Evolutionary conservation across 2,329 filamentous ascomycete genomes (phyloP), one percentile per base, ranked within the genome.

Genomic region (Penicillium frequentans): DNA sequence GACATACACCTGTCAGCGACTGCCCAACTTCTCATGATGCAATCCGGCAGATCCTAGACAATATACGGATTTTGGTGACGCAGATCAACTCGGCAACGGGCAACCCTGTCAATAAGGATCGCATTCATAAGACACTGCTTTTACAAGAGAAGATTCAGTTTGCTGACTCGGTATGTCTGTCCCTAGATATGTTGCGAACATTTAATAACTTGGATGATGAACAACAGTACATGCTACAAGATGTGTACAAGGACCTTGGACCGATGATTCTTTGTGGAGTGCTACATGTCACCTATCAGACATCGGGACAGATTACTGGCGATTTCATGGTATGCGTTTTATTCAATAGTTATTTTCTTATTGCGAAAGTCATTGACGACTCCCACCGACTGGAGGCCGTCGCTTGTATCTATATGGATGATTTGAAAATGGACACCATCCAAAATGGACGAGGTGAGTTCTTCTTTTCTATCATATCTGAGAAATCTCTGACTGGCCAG

Each of bases 21-120:
- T 96, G 92, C 67, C 91, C 92, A 0, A 86, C 86, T 59, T 89
- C 91, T 1, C 90, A 96, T 73, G 86, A 89, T 70, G 88, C 91
- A 52, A 85, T 98, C 19, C 87, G 91, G 58, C 88, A 86, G 61
- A 83, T 90, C 0, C 79, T 96, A 31, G 83, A 86, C 52, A 82
- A 86, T 49, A 79, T 97, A 39, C 86, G 90, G 39, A 86, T 90
- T 70, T 85, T 88, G 14, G 92, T 91, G 2, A 82, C 84, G 5
- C 88, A 89, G 65, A 91, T 97, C 72, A 96, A 98, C 70, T 82
- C 85, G 56, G 90, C 90, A n/a, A 93, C 90, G 24, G 87, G 91
- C 57, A 90, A 95, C 67, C 85, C 85, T 9, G 78, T 84, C 47
- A 86, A 87, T 64, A 88, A 88, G 66, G 82, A 82, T 19, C 82